A percentile compares a stretch with the other conserved stretches of the same genome.
phyloP scores from a whole-genome alignment of 129 eudicot species.

The Ambrosia artemisiifolia region DNA sequence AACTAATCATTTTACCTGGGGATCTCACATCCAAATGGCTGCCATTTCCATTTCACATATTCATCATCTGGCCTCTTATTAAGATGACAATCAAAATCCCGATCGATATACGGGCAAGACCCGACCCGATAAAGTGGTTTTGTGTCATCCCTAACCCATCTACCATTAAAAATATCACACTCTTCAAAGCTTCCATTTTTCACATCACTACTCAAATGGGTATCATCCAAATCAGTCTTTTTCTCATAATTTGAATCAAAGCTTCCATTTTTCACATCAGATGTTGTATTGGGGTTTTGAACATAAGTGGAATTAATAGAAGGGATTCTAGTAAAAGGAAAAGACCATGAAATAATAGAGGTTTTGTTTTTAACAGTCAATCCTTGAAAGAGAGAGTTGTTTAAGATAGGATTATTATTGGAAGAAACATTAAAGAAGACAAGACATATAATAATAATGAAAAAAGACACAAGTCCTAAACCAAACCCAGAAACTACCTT shows the following conservation, averaged over 20 bases:
- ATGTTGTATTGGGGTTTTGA: conserved; percentile 26
- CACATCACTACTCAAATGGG: conserved; percentile 35
- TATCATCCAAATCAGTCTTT: conserved; percentile 18
- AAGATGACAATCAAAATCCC: conserved; percentile 77
- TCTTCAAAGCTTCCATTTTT: conserved; percentile 35
- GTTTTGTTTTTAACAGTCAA: conserved; percentile 29
- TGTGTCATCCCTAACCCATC: conserved; percentile 83
- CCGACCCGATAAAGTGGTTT: conserved; percentile 83
- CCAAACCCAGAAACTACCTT: conserved; percentile 67
- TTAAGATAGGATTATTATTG: conserved; percentile 47
- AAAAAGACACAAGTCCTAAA: conserved; percentile 44
- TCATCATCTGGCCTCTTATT: conserved; percentile 79
- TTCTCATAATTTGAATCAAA: conserved; percentile 24
- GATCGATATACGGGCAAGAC: conserved; percentile 74
- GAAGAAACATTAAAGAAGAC: conserved; percentile 46
- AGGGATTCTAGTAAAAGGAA: conserved; percentile 36
- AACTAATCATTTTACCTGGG: conserved; percentile 64
- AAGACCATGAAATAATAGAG: conserved; percentile 49
- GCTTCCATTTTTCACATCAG: conserved; percentile 29
- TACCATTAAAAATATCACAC: conserved; percentile 85
- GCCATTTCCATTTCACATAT: conserved; percentile 89
- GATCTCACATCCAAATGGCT: conserved; percentile 76
- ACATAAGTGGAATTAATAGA: conserved; percentile 26
- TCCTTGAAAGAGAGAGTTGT: conserved; percentile 43
- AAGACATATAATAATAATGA: conserved; percentile 36